Evolutionary conservation across 768 basidiomycete species (phyloP).

Genomic region (Neoboletus brunneissimus): DNA sequence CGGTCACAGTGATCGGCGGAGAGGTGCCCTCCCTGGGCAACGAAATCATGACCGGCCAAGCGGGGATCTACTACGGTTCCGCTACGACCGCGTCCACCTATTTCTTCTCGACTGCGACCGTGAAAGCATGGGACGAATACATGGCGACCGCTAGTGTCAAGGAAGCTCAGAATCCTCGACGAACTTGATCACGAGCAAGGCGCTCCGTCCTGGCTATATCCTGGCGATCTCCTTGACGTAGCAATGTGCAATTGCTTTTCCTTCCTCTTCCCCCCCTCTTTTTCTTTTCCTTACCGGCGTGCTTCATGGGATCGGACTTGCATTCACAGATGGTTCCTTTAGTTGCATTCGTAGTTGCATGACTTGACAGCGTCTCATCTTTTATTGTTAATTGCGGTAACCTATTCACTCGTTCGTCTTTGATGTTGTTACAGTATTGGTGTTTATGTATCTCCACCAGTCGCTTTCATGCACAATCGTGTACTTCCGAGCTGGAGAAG

Average conservation of each 20-base stretch:
- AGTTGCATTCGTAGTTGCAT: background rate
- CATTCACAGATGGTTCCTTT: background rate
- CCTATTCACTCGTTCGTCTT: background rate
- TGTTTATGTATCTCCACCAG: background rate
- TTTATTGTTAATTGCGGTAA: conserved; percentile 5
- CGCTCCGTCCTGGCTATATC: background rate
- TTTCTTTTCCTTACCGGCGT: background rate
- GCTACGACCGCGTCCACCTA: conserved; percentile 50
- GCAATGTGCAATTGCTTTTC: background rate
- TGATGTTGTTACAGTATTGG: background rate
- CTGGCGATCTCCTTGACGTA: background rate
- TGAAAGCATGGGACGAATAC: conserved; percentile 54
- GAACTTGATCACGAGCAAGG: background rate
- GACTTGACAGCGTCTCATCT: background rate
- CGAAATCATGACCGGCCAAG: conserved; percentile 51
- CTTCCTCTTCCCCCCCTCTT: no score
- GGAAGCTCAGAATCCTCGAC: background rate
- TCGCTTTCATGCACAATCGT: background rate
- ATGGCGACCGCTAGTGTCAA: conserved; percentile 39
- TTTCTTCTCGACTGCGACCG: conserved; percentile 52
- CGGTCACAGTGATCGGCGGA: conserved; percentile 45
- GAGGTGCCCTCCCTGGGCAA: conserved; percentile 44
- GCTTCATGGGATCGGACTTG: background rate
- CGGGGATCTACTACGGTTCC: conserved; percentile 55
- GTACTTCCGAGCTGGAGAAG: background rate